These are phyloP conservation scores for Gleditsia sinensis DNA, from an alignment of 306 rosid genomes.

Conservation along the genomic window DNA sequence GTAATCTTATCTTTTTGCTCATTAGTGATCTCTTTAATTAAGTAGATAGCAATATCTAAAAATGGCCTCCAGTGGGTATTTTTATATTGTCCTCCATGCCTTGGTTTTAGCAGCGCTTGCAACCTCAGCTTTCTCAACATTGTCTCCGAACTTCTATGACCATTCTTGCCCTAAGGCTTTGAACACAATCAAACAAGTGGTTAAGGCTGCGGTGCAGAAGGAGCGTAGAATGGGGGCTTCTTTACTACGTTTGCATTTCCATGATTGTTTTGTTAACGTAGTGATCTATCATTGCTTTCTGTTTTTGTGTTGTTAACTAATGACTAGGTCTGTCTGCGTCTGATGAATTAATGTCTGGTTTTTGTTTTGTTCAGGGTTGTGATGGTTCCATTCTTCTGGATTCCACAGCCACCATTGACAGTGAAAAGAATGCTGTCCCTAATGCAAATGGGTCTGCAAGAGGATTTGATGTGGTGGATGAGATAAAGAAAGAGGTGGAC, in stretches of 20 bases:
- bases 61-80: slow-evolving; percentile 18
- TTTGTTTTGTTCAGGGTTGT: too few relatives aligned
- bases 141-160: slow-evolving; percentile 38
- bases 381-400: slow-evolving; percentile 49
- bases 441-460: slow-evolving; percentile 25
- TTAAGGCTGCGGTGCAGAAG: slow-evolving; percentile 24
- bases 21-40: too few relatives aligned
- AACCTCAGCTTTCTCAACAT: too few relatives aligned
- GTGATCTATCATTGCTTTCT: too few relatives aligned
- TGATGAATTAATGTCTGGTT: too few relatives aligned
- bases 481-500: slow-evolving; percentile 37
- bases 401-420: slow-evolving; percentile 37
- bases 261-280: slow-evolving; percentile 53
- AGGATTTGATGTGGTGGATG: slow-evolving; percentile 50
- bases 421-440: slow-evolving; percentile 36
- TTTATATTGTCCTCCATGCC: neutral
- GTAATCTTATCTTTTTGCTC: too few relatives aligned
- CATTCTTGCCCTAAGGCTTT: slow-evolving; percentile 42
- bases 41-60: neutral
- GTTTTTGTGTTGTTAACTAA: too few relatives aligned
- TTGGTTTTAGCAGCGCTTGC: slow-evolving; percentile 29
- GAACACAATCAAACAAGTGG: slow-evolving; percentile 31
- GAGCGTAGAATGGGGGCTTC: slow-evolving; percentile 49
- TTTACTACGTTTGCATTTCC: slow-evolving; percentile 46
- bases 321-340: too few relatives aligned